Evolutionary conservation across 345 rosid genomes (phyloP).

Genomic region (Boechera divaricarpa): DNA sequence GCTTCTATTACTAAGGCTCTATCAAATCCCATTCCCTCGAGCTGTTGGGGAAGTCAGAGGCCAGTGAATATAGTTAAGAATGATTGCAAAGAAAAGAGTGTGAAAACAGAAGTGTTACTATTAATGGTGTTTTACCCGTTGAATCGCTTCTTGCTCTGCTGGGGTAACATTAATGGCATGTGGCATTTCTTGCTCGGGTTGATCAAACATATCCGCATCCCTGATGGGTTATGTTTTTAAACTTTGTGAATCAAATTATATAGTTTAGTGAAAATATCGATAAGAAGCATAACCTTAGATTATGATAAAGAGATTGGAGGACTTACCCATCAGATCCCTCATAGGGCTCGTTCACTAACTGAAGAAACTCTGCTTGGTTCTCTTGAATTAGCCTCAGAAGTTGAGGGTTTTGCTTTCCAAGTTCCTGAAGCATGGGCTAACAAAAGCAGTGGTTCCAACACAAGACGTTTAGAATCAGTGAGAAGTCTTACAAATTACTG

Average conservation of each 20-base stretch:
- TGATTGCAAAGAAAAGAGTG: neutral
- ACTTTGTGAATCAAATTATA: constrained; percentile 16
- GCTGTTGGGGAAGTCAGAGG: constrained; percentile 50
- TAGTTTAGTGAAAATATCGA: neutral
- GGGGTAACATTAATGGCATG: constrained; percentile 93
- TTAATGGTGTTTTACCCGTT: constrained; percentile 57
- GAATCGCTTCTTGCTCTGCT: constrained; percentile 90
- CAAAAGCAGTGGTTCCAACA: constrained; percentile 37
- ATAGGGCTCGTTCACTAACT: constrained; percentile 86
- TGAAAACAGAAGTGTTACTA: neutral
- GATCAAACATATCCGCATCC: constrained; percentile 81
- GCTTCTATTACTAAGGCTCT: constrained; percentile 95
- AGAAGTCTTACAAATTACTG: constrained; percentile 1
- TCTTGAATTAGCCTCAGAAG: constrained; percentile 90
- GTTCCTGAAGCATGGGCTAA: constrained; percentile 99
- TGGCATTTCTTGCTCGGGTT: constrained; percentile 89
- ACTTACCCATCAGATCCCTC: constrained; percentile 96
- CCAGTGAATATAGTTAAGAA: neutral
- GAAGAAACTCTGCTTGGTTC: constrained; percentile 94
- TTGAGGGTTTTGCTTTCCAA: constrained; percentile 98
- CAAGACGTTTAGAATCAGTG: neutral
- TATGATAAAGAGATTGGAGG: neutral
- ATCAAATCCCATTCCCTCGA: constrained; percentile 97
- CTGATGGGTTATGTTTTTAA: constrained; percentile 27
- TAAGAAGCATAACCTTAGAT: constrained; percentile 17